Percentiles rank a stretch among this genome's conserved stretches.
Evolutionary conservation across 192 early-diverging fungal genomes (phyloP).

Genomic region (Phycomyces blakesleeanus): DNA sequence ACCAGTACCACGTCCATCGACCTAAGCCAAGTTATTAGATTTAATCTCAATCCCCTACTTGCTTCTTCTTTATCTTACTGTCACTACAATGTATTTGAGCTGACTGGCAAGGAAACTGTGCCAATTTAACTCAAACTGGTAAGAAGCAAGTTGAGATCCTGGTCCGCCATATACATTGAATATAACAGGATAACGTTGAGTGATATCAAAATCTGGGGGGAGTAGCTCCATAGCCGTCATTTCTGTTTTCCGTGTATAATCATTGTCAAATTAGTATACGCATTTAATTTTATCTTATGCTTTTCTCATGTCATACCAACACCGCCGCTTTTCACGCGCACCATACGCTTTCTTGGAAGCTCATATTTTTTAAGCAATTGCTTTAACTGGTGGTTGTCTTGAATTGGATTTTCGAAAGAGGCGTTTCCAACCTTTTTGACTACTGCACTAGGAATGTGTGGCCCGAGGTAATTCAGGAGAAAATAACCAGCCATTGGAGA

Average conservation of each 20-base stretch:
- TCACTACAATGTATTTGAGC: slow-evolving; percentile 64
- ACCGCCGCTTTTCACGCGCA: slow-evolving; percentile 34
- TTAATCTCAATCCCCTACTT: slow-evolving; percentile 35
- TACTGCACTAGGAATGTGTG: slow-evolving; percentile 75
- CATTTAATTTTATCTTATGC: neutral
- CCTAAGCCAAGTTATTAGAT: neutral
- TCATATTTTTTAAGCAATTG: slow-evolving; percentile 49
- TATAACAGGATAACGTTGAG: slow-evolving; percentile 79
- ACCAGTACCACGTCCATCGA: slow-evolving; percentile 91
- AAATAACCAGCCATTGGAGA: slow-evolving; percentile 73
- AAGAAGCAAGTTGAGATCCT: slow-evolving; percentile 75
- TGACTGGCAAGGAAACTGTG: slow-evolving; percentile 62
- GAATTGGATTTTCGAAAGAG: slow-evolving; percentile 52
- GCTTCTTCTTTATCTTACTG: slow-evolving; percentile 21
- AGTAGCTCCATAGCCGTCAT: slow-evolving; percentile 79
- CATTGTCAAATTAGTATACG: no score
- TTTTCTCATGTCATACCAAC: slow-evolving; percentile 15
- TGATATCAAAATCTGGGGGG: slow-evolving; percentile 74
- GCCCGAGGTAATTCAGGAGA: slow-evolving; percentile 75
- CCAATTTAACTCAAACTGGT: slow-evolving; percentile 67
- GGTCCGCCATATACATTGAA: slow-evolving; percentile 92
- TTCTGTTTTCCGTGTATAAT: no score
- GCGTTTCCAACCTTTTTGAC: slow-evolving; percentile 53
- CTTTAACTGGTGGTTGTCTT: slow-evolving; percentile 52
- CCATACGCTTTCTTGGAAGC: slow-evolving; percentile 50